Evolutionary conservation across 2,329 filamentous ascomycete species (phyloP).

Genomic region (Aspergillus latus): DNA sequence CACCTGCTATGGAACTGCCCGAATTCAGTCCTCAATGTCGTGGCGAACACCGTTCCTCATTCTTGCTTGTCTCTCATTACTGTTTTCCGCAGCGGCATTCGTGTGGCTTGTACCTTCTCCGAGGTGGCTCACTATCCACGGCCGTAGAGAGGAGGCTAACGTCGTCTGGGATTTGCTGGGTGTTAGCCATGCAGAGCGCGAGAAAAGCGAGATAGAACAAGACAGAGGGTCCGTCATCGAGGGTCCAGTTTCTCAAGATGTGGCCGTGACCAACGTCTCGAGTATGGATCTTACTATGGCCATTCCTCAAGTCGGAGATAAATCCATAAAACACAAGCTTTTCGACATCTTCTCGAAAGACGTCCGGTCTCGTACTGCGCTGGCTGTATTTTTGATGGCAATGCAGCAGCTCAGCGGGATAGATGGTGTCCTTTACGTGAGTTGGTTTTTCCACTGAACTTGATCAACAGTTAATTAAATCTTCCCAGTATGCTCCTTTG

Average conservation of each 20-base stretch:
- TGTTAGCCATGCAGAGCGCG: conserved; percentile 48
- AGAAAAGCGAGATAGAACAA: conserved; percentile 47
- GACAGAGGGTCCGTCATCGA: conserved; percentile 17
- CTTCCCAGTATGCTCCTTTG: conserved; percentile 56
- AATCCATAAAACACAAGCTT: conserved; percentile 24
- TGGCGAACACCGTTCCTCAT: conserved; percentile 60
- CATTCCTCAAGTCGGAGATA: conserved; percentile 4
- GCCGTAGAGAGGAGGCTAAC: conserved; percentile 49
- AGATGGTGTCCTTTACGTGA: conserved; percentile 61
- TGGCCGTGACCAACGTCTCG: conserved; percentile 3
- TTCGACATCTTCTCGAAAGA: conserved; percentile 40
- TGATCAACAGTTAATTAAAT: background rate
- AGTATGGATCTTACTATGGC: conserved; percentile 2
- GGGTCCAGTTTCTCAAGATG: conserved; percentile 1
- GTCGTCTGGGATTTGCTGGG: conserved; percentile 45
- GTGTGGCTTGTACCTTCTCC: conserved; percentile 56
- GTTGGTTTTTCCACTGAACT: conserved; percentile 19
- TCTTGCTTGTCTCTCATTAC: conserved; percentile 43
- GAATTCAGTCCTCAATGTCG: conserved; percentile 49
- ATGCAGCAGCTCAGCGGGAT: conserved; percentile 64
- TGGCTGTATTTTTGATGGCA: conserved; percentile 58
- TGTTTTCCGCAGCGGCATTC: conserved; percentile 41
- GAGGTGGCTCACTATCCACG: conserved; percentile 56
- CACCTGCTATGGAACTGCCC: conserved; percentile 57
- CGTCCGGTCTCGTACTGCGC: conserved; percentile 49